These are phyloP conservation scores for Taxillus chinensis DNA, from an alignment of 164 flowering plant genomes.

Conservation along the genomic window DNA sequence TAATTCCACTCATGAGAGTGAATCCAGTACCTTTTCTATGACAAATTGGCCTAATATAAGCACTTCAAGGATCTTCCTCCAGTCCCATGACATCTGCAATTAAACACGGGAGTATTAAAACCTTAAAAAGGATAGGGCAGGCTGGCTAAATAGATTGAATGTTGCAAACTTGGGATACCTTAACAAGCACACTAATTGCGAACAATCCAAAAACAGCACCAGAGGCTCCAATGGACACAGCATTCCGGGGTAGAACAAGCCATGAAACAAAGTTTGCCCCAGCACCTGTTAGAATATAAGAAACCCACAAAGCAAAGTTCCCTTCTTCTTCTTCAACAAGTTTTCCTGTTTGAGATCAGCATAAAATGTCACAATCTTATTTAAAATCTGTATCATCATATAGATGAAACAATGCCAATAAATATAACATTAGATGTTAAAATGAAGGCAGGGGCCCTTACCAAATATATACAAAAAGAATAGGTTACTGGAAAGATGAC, in stretches of 20 bases:
- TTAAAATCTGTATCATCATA: neutral
- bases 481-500: constrained; percentile 94
- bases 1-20: neutral
- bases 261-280: constrained; percentile 97
- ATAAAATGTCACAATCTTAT: neutral
- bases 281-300: constrained; percentile 82
- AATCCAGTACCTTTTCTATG: constrained; percentile 54
- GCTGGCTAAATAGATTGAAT: neutral
- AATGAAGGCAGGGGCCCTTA: constrained; percentile 20
- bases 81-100: constrained; percentile 85
- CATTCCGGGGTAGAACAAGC: constrained; percentile 84
- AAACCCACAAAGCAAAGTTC: constrained; percentile 76
- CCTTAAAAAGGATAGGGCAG: neutral
- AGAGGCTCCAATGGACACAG: constrained; percentile 95
- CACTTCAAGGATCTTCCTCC: constrained; percentile 99
- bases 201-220: constrained; percentile 98
- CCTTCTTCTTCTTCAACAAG: constrained; percentile 99
- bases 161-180: constrained; percentile 31
- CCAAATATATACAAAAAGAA: constrained; percentile 97
- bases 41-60: constrained; percentile 95
- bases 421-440: neutral
- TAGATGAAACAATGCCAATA: neutral
- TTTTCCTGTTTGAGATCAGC: constrained; percentile 46
- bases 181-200: constrained; percentile 96
- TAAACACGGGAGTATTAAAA: neutral